phyloP scores from a whole-genome alignment of 202 grass and related monocot species.

The Sporobolus alterniflorus region DNA sequence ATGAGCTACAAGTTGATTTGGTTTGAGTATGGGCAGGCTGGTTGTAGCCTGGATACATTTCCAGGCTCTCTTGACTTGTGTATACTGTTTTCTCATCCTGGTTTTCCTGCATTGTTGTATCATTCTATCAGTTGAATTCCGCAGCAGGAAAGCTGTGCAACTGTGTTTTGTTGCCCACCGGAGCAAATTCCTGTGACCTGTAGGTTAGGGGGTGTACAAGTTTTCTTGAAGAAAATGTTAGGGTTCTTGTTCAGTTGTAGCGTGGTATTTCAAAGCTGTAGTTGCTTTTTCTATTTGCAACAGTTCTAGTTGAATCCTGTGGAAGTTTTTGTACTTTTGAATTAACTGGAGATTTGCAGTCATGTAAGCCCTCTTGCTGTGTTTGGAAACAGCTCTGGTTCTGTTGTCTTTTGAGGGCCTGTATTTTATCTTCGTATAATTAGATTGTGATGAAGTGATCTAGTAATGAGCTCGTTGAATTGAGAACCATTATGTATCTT shows the following conservation, averaged over 20 bases:
- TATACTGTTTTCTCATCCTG: neutral
- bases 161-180: conserved; percentile 51
- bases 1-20: neutral
- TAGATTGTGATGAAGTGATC: too few species aligned
- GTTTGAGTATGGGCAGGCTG: neutral
- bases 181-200: neutral
- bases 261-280: neutral
- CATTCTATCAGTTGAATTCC: neutral
- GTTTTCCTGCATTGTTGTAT: neutral
- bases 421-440: too few species aligned
- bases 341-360: neutral
- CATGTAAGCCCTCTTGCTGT: neutral
- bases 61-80: neutral
- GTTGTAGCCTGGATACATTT: neutral
- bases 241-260: neutral
- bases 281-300: neutral
- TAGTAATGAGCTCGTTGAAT: too few species aligned
- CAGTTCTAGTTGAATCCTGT: neutral
- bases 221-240: neutral
- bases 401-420: neutral
- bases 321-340: neutral
- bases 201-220: conserved; percentile 37
- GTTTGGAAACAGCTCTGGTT: neutral
- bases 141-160: conserved; percentile 18
- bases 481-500: too few species aligned